Conservation (phyloP, 2,329 filamentous ascomycete genomes). For the Ceratocystis albifundus region DNA sequence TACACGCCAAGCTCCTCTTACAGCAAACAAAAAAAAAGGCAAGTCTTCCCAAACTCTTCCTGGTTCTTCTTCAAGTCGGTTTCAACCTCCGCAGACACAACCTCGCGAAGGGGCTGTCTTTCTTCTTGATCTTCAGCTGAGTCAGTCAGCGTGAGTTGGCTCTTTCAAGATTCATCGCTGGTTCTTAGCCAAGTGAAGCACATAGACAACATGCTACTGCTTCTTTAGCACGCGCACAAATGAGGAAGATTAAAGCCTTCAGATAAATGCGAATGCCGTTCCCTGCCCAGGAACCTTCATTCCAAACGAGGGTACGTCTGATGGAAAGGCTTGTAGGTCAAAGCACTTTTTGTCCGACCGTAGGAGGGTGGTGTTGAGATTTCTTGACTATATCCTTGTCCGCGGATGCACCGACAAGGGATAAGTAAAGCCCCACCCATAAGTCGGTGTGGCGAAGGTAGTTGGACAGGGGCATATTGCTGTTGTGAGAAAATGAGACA, state of each 20-base stretch:
- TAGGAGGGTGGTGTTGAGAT: too few species aligned
- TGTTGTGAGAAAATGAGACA: slow-evolving; percentile 23
- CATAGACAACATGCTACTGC: too few species aligned
- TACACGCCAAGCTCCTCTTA: too few species aligned
- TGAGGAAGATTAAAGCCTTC: too few species aligned
- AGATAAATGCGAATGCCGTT: too few species aligned
- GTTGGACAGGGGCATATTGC: slow-evolving; percentile 21
- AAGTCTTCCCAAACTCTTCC: slow-evolving; percentile 18
- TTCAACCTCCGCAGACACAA: not conserved
- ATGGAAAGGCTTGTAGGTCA: too few species aligned
- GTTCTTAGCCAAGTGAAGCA: too few species aligned
- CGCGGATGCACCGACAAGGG: slow-evolving; percentile 1
- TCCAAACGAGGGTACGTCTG: too few species aligned
- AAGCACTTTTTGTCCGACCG: not conserved
- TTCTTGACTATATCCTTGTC: not conserved
- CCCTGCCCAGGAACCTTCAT: too few species aligned
- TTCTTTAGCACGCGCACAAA: too few species aligned
- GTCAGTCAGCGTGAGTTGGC: not conserved
- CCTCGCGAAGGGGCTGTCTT: not conserved
- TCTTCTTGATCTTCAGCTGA: not conserved
- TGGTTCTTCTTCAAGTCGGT: slow-evolving; percentile 20
- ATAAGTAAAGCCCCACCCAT: not conserved
- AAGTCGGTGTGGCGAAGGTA: too few species aligned
- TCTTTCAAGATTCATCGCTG: too few species aligned
- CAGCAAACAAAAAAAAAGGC: not conserved